Percentiles rank a stretch among this genome's conserved stretches.
Conservation (phyloP, 495 filamentous ascomycete species). For the Eremomyces bilateralis region DNA sequence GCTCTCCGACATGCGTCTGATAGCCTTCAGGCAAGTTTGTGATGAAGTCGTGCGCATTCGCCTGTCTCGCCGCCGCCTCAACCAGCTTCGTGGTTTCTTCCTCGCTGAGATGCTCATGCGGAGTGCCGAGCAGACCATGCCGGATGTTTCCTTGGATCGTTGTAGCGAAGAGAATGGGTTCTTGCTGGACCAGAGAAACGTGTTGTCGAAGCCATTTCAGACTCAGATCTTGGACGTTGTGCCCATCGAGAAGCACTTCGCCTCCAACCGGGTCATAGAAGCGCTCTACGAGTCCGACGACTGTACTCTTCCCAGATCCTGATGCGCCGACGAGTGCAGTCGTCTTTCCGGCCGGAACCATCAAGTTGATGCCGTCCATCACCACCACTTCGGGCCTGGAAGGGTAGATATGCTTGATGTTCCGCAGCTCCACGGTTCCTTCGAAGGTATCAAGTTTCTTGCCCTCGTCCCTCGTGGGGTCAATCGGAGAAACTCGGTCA, state of each 20-base stretch:
- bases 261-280: slow-evolving; percentile 83
- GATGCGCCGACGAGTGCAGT: slow-evolving; percentile 75
- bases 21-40: slow-evolving; percentile 67
- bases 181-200: slow-evolving; percentile 72
- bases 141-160: slow-evolving; percentile 75
- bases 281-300: slow-evolving; percentile 75
- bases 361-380: slow-evolving; percentile 59
- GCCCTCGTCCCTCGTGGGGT: slow-evolving; percentile 54
- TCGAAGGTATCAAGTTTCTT: slow-evolving; percentile 44
- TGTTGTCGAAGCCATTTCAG: slow-evolving; percentile 81
- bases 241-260: slow-evolving; percentile 58
- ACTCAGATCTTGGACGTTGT: slow-evolving; percentile 63
- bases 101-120: slow-evolving; percentile 38
- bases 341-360: slow-evolving; percentile 66
- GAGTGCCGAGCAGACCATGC: slow-evolving; percentile 73
- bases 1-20: slow-evolving; percentile 86
- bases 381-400: slow-evolving; percentile 75
- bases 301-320: slow-evolving; percentile 78
- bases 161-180: slow-evolving; percentile 65
- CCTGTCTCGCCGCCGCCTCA: slow-evolving; percentile 62
- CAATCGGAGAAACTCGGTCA: slow-evolving; percentile 69
- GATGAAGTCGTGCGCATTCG: slow-evolving; percentile 89
- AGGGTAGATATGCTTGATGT: slow-evolving; percentile 84
- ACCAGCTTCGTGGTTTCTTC: slow-evolving; percentile 50
- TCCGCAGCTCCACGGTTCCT: slow-evolving; percentile 60